Percentiles rank a stretch among this genome's conserved stretches.
Evolutionary conservation across 371 early-diverging fungal genomes (phyloP).

Genomic region (Mucor circinelloides): DNA sequence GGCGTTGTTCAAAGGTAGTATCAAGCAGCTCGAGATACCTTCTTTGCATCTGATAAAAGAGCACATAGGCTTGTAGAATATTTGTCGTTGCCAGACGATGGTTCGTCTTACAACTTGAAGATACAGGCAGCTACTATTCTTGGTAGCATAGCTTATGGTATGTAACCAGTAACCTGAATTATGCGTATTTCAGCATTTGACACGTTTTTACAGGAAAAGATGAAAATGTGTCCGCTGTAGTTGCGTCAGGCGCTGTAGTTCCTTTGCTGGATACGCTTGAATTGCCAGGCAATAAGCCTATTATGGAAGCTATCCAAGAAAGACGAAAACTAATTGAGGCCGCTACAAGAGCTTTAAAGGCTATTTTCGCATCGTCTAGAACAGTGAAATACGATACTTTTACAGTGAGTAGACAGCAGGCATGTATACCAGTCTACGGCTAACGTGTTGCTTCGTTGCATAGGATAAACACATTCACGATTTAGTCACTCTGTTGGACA

Average conservation of each 20-base stretch:
- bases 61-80: conserved; percentile 60
- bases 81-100: conserved; percentile 37
- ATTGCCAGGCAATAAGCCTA: conserved; percentile 43
- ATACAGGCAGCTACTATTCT: conserved; percentile 75
- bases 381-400: conserved; percentile 57
- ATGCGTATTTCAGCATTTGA: neutral
- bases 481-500: conserved; percentile 36
- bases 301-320: conserved; percentile 37
- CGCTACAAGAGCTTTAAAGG: conserved; percentile 71
- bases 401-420: conserved; percentile 40
- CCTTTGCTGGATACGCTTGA: conserved; percentile 65
- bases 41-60: neutral
- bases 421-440: neutral
- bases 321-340: conserved; percentile 70
- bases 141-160: conserved; percentile 81
- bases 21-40: neutral
- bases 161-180: neutral
- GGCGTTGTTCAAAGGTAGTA: conserved; percentile 70
- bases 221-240: conserved; percentile 62
- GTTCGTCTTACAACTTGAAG: conserved; percentile 43
- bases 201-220: conserved; percentile 57
- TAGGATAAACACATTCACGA: conserved; percentile 47
- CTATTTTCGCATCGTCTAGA: conserved; percentile 69
- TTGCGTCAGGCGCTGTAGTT: conserved; percentile 61
- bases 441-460: neutral